These are phyloP conservation scores for Globisporangium rhizosaccharum DNA, from an alignment of 352 stramenopile species.

Conservation along the genomic window DNA sequence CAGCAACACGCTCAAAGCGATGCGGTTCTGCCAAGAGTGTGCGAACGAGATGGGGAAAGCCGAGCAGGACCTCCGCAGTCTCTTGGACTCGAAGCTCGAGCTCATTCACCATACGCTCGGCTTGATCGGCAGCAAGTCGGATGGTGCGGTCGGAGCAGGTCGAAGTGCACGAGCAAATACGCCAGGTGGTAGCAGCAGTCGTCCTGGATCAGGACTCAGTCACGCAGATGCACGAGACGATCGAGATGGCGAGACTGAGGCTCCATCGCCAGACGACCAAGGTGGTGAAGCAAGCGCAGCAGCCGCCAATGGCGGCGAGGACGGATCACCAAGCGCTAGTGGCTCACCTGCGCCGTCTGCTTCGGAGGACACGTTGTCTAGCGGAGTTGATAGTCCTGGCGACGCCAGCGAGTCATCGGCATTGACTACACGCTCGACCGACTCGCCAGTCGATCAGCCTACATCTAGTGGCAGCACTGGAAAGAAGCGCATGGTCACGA, in stretches of 20 bases:
- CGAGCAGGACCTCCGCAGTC: conserved; percentile 54
- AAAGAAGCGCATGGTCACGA: conserved; percentile 16
- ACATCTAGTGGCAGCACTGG: background rate
- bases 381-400: too few relatives aligned
- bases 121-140: conserved; percentile 19
- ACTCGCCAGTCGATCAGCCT: background rate
- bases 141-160: background rate
- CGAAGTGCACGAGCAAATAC: background rate
- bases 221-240: background rate
- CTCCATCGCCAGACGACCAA: background rate
- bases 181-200: background rate
- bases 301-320: background rate
- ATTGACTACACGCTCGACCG: too few relatives aligned
- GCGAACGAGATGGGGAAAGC: conserved; percentile 63
- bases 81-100: conserved; percentile 58
- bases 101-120: conserved; percentile 45
- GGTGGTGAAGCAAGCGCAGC: background rate
- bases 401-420: too few relatives aligned
- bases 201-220: conserved; percentile 3
- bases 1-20: conserved; percentile 6
- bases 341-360: background rate
- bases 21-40: conserved; percentile 75
- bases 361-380: too few relatives aligned
- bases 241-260: too few relatives aligned
- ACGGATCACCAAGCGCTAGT: background rate